Conservation (phyloP, 2,329 filamentous ascomycete genomes). For the Eutypa lata region DNA sequence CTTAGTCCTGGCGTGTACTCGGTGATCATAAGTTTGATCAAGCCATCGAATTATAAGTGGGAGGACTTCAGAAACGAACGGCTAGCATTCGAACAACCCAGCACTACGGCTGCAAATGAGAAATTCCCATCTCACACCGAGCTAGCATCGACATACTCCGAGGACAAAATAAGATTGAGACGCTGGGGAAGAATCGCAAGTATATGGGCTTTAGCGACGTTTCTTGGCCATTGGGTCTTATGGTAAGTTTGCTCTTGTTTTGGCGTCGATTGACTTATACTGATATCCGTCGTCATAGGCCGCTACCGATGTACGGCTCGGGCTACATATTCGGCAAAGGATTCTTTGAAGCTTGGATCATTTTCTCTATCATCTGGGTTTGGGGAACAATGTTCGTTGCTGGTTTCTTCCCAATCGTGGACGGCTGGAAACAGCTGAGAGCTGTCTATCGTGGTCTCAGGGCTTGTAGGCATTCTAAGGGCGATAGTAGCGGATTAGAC, state of each 20-base stretch:
- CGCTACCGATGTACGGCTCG: conserved; percentile 52
- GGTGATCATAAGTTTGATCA: conserved; percentile 41
- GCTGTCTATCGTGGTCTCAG: conserved; percentile 24
- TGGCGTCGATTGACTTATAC: no score
- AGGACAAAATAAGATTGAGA: conserved; percentile 36
- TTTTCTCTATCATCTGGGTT: conserved; percentile 50
- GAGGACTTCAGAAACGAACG: conserved; percentile 37
- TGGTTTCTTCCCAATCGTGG: conserved; percentile 47
- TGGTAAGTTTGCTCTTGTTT: conserved; percentile 35
- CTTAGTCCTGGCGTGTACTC: conserved; percentile 42
- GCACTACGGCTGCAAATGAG: conserved; percentile 3
- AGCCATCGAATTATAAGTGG: conserved; percentile 40
- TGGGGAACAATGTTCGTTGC: conserved; percentile 49
- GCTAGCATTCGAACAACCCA: conserved; percentile 33
- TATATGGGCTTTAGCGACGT: conserved; percentile 46
- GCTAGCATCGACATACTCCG: conserved; percentile 20
- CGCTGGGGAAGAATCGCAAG: conserved; percentile 44
- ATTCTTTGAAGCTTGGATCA: conserved; percentile 50
- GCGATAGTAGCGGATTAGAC: no score
- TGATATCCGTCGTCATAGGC: no score
- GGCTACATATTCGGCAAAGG: conserved; percentile 45
- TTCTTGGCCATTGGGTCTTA: conserved; percentile 50
- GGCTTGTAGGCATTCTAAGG: no score
- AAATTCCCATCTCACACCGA: conserved; percentile 17
- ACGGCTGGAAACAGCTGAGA: conserved; percentile 36